Base-by-base conservation (phyloP, 768 basidiomycete genomes). In the Tylopilus plumbeoviolaceoides region DNA sequence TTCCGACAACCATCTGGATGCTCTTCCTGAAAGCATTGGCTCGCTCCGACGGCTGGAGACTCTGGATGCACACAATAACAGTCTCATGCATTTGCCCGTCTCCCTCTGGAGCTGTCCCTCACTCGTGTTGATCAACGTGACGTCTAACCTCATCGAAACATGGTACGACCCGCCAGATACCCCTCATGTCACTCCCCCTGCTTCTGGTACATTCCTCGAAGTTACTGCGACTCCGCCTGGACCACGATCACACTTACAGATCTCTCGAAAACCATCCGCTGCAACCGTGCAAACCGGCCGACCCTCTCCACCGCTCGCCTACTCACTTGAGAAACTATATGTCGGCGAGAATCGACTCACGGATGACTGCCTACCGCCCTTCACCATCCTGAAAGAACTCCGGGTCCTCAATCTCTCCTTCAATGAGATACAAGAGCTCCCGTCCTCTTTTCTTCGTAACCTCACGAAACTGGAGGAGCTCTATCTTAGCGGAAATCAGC, bases 401-500 rank as follows among this genome's bases (percentile, higher is more conserved):
- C 77, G 75, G 2, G 83, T 91, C 2, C 80, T 99, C 53, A 98
- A 98, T 60, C 75, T 98, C 18, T 91, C 90, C 25, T 98, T 97
- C 75, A 99, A 99, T 69, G 84, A 92, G 50, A 87, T 99, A 41
- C 87, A 87, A 68, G 91, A 95, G 62, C 78, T 98, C 41, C 94
- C 95, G 0, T 70, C 80, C 0, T 73, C 77, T 28, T 94, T 92
- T 61, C 83, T 98, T 62, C 75, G 79, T 56, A 84, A 84, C 55
- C 77, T 92, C 59, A 72, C 74, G 18, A 71, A 78, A 38, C 76
- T 99, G 10, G 83, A 91, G 69, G 89, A 95, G 70, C 73, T 99
- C 31, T 98, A 97, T 66, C 76, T 98, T 4, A 91, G 91, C 59
- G 95, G 95, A n/a, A 98, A 98, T 73, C 89, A 90, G 69, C 73